Evolutionary conservation across 495 filamentous ascomycete species (phyloP), one percentile per base, ranked within the genome.

Genomic region (Aspergillus incahuasiensis): DNA sequence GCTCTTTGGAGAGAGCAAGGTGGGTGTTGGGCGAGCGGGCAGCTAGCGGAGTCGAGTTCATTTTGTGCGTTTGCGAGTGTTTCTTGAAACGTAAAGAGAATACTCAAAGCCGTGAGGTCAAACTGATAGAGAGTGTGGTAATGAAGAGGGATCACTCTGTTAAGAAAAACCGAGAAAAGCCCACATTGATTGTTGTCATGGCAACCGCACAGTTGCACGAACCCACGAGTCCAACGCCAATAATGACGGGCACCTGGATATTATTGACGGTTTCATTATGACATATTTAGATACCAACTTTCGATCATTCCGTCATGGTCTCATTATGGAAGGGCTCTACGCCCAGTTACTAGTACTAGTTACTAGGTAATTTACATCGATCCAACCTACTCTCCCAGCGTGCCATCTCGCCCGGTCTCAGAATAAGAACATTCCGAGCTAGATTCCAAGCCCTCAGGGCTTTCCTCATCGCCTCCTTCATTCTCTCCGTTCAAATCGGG

Each of bases 1-100:
- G 70, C 48, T 72, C 67, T 44, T 55, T 47, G 25, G 63, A 62
- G 47, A 58, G 63, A 48, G 60, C 55, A 44, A 75, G 67, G 58
- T 75, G 74, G 32, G 73, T 77, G 64, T 77, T 77, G 56, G 74
- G 74, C 6, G 72, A 64, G 55, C 74, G 74, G 56, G 72, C 70
- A 55, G 70, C 64, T 43, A 77, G 67, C 49, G 74, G 74, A 48
- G 72, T 63, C 30, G 70, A 59, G 64, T 74, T 71, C 73, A 75
- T 66, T 57, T 50, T 21, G 45, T 13, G 28, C 34, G 25, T 19
- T 5, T 44, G n/a, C 38, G 18, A 48, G 6, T 4, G 24, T 48
- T 48, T 32, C 16, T 47, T 28, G 9, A 25, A 24, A 21, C 12
- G 16, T 5, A 15, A 38, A 30, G 22, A n/a, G 22, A 24, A 38